Evolutionary conservation across 2,329 filamentous ascomycete species (phyloP).

Genomic region (Plenodomus tracheiphilus): DNA sequence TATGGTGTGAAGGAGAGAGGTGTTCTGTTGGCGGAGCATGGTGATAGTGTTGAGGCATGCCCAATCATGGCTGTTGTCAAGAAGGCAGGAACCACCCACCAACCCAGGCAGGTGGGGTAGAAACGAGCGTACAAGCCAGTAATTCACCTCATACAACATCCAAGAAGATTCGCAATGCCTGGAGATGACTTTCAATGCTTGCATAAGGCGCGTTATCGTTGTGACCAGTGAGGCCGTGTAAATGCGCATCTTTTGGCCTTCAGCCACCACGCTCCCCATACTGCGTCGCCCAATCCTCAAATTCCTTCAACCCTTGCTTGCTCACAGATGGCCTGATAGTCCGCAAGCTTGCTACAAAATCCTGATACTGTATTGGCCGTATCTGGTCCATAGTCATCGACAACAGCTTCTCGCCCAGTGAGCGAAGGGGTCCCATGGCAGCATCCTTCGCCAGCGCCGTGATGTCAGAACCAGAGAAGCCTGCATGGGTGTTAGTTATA

Average conservation of each 20-base stretch:
- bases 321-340: constrained; percentile 91
- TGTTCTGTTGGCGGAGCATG: neutral
- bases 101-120: constrained; percentile 10
- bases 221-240: neutral
- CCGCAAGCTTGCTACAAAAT: constrained; percentile 81
- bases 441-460: constrained; percentile 96
- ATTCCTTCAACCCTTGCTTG: constrained; percentile 79
- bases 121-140: no score
- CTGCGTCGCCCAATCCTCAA: constrained; percentile 91
- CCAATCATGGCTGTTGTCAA: constrained; percentile 1
- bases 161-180: neutral
- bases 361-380: constrained; percentile 76
- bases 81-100: constrained; percentile 15
- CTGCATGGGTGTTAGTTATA: constrained; percentile 59
- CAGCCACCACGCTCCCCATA: constrained; percentile 90
- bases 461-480: constrained; percentile 97
- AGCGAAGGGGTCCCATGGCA: constrained; percentile 92
- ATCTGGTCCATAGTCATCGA: constrained; percentile 95
- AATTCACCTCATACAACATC: no score
- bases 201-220: neutral
- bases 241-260: neutral
- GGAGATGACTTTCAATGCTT: neutral
- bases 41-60: constrained; percentile 5
- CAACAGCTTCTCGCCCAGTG: constrained; percentile 84
- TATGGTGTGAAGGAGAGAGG: neutral